These are phyloP conservation scores for Backusella psychrophila DNA, from an alignment of 192 early-diverging fungal genomes.

Conservation along the genomic window DNA sequence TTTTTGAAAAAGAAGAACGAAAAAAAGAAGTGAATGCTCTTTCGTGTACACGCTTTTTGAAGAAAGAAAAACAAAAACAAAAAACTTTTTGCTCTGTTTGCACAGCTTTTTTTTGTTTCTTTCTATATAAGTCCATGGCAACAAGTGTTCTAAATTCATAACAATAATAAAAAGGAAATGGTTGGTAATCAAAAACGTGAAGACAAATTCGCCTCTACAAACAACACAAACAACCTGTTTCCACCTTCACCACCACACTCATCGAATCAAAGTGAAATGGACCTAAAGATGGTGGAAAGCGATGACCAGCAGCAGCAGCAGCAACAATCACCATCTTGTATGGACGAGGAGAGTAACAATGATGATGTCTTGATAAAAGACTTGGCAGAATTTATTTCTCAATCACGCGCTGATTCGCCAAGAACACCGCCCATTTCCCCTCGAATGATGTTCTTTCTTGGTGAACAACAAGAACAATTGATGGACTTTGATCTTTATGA, in stretches of 20 bases:
- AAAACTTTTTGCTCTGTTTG: background rate
- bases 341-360: background rate
- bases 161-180: background rate
- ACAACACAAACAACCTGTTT: background rate
- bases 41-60: background rate
- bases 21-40: background rate
- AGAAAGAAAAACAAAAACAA: background rate
- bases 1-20: background rate
- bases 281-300: background rate
- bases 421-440: background rate
- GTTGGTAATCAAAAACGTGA: background rate
- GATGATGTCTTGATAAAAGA: background rate
- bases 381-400: background rate
- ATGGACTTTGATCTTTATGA: slow-evolving; percentile 1
- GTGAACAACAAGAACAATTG: background rate
- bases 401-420: background rate
- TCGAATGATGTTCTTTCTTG: background rate
- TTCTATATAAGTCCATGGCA: background rate
- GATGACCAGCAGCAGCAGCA: background rate
- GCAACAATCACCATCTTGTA: background rate
- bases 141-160: background rate
- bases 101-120: background rate
- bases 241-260: background rate
- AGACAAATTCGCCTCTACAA: background rate
- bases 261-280: background rate